Evolutionary conservation across 2,329 filamentous ascomycete species (phyloP), one percentile per base, ranked within the genome.

Genomic region (Aspergillus pseudotamarii): DNA sequence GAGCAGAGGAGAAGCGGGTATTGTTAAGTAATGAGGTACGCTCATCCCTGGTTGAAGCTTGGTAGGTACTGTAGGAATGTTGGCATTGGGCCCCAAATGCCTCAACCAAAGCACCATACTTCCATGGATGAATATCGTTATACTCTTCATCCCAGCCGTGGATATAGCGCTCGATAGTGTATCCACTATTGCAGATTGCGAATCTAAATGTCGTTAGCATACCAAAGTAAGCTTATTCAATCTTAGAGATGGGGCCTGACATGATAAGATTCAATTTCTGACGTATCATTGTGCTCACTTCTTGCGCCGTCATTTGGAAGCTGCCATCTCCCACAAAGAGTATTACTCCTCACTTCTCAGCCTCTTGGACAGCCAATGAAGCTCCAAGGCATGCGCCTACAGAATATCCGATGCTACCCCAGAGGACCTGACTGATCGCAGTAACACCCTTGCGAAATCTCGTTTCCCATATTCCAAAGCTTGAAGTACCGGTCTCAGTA

Each of bases 401-500:
- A 19, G 36, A 41, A 41, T 41, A 41, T 10, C 30, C 30, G 10
- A 32, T 32, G 30, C 30, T 32, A 32, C 30, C 30, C 30, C 30
- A 10, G 30, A 32, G 30, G 30, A 32, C 30, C 30, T 32, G 30
- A 32, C 30, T 32, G 30, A 32, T 10, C 8, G 36, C 36, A 6
- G 36, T 41, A 12, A 41, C 6, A 41, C 36, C 36, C 36, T 12
- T 41, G 1, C 14, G 16, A 41, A 41, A 41, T 48, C 86, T 86
- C 5, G 92, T 94, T 62, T 94, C 91, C 87, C 91, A 93, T 71
- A 95, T 91, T 61, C 93, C 93, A 75, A 96, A 94, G 79, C 93
- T 94, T 62, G 92, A 84, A 0, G 93, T 97, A 45, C 93, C 93
- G 2, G 93, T 96, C 76, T 96, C 93, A 0, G 93, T 94, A 57